phyloP scores from a whole-genome alignment of 768 basidiomycete genomes.

The Termitomyces sp. region DNA sequence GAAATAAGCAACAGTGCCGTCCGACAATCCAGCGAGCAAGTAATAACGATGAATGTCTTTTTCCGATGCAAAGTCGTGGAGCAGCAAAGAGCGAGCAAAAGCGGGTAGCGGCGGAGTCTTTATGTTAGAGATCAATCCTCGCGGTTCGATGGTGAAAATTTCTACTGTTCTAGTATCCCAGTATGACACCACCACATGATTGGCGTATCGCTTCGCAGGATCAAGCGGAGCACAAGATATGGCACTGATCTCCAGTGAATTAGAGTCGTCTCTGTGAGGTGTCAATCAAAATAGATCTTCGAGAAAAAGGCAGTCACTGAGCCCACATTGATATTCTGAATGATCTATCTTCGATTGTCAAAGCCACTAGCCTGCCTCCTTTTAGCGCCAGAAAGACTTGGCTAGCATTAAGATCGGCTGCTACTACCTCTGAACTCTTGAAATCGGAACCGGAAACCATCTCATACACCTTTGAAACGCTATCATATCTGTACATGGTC shows the following conservation, averaged over 20 bases:
- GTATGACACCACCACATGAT: slow-evolving; percentile 57
- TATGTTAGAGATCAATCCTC: slow-evolving; percentile 24
- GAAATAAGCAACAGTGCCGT: slow-evolving; percentile 66
- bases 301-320: neutral
- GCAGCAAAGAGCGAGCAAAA: slow-evolving; percentile 40
- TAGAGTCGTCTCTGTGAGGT: slow-evolving; percentile 1
- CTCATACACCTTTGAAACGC: slow-evolving; percentile 32
- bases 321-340: slow-evolving; percentile 28
- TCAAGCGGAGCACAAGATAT: slow-evolving; percentile 60
- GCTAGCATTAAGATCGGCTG: slow-evolving; percentile 62
- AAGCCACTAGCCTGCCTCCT: slow-evolving; percentile 43
- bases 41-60: slow-evolving; percentile 37
- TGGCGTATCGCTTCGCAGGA: slow-evolving; percentile 36
- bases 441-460: slow-evolving; percentile 33
- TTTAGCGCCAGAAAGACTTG: slow-evolving; percentile 60
- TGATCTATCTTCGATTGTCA: slow-evolving; percentile 39
- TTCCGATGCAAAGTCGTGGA: slow-evolving; percentile 37
- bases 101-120: slow-evolving; percentile 32
- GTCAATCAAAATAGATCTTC: neutral
- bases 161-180: slow-evolving; percentile 68
- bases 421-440: slow-evolving; percentile 44
- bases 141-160: slow-evolving; percentile 35
- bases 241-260: slow-evolving; percentile 55
- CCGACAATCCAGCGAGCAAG: slow-evolving; percentile 67
- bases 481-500: slow-evolving; percentile 51